phyloP scores from a whole-genome alignment of 208 protist species.

The Leishmania tropica region DNA sequence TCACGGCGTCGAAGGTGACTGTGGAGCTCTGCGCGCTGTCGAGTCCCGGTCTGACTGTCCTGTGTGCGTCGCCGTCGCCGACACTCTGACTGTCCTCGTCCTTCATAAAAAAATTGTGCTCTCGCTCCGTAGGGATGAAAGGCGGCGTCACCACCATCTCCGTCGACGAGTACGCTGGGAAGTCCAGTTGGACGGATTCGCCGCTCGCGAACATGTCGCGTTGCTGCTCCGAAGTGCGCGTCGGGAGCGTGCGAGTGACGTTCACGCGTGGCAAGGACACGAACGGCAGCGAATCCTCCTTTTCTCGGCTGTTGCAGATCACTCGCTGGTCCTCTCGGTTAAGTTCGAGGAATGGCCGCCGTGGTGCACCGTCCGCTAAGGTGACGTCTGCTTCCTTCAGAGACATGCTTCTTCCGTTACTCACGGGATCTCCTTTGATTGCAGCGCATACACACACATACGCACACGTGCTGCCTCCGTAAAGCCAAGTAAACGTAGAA shows the following conservation, averaged over 20 bases:
- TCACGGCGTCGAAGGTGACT: not conserved
- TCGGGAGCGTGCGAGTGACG: not conserved
- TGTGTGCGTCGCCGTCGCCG: not conserved
- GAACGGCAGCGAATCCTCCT: not conserved
- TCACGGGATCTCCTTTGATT: not conserved
- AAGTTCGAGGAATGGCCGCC: not conserved
- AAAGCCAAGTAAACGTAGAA: not conserved
- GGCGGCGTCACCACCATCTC: slow-evolving; percentile 31
- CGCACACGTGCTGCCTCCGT: not conserved
- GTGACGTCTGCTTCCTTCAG: not conserved
- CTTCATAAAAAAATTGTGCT: slow-evolving; percentile 43
- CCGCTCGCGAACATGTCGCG: not conserved
- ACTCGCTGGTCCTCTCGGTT: slow-evolving; percentile 12
- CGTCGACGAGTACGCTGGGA: not conserved
- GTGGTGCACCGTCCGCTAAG: not conserved
- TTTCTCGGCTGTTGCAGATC: not conserved
- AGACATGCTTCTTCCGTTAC: slow-evolving; percentile 7
- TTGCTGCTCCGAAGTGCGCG: not conserved
- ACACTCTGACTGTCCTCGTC: slow-evolving; percentile 13
- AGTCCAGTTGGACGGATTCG: not conserved
- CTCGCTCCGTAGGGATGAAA: slow-evolving; percentile 33
- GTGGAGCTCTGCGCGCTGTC: not conserved
- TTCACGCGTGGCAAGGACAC: not conserved
- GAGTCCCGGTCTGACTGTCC: not conserved
- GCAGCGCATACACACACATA: not conserved